Conservation (phyloP, 805 yeast genomes). For the Yarrowia porcina region DNA sequence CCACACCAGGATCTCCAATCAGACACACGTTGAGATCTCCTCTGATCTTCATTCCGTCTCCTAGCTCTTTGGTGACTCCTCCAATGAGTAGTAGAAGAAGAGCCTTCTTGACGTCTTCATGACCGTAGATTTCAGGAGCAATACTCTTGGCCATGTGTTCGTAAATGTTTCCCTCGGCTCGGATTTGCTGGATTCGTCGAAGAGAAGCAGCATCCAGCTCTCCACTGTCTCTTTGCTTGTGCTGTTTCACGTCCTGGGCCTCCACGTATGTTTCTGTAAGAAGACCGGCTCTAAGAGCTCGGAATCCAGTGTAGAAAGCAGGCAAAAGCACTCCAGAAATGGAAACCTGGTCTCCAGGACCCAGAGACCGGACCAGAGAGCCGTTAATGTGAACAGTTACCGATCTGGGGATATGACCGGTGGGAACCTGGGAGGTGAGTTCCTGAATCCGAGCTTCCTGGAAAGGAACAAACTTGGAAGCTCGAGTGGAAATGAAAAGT, state of each 20-base stretch:
- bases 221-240: constrained; percentile 73
- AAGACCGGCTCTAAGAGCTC: constrained; percentile 87
- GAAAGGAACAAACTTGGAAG: constrained; percentile 90
- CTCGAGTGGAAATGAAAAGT: constrained; percentile 87
- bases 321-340: constrained; percentile 91
- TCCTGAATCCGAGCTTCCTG: constrained; percentile 96
- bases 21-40: constrained; percentile 94
- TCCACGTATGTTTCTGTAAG: constrained; percentile 91
- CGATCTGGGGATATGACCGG: constrained; percentile 93
- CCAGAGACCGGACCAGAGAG: constrained; percentile 75
- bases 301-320: constrained; percentile 91
- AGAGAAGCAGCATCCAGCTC: constrained; percentile 57
- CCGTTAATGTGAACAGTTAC: constrained; percentile 88
- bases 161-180: constrained; percentile 66
- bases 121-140: constrained; percentile 98
- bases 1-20: constrained; percentile 99
- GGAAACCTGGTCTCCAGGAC: constrained; percentile 95
- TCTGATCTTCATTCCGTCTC: constrained; percentile 95
- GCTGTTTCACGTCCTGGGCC: constrained; percentile 81
- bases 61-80: constrained; percentile 90
- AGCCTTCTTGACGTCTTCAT: constrained; percentile 89
- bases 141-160: constrained; percentile 78
- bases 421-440: constrained; percentile 92
- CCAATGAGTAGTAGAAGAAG: constrained; percentile 80
- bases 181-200: constrained; percentile 53